These are phyloP conservation scores for Phytophthora capsici DNA, from an alignment of 352 stramenopile genomes.

Conservation along the genomic window DNA sequence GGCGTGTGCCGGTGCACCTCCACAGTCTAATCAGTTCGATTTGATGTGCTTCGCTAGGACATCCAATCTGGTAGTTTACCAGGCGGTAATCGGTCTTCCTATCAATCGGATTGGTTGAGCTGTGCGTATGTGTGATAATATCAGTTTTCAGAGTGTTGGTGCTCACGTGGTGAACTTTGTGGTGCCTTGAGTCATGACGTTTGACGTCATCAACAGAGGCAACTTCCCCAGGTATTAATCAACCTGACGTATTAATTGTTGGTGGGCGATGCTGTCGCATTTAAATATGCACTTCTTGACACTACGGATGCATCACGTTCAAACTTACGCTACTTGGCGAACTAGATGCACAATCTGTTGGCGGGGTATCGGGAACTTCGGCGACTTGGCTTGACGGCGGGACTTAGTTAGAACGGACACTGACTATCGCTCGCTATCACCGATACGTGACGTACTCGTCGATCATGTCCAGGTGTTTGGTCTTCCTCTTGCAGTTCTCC, in stretches of 20 bases:
- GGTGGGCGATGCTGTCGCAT: background rate
- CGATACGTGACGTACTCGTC: slow-evolving; percentile 50
- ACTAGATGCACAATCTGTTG: slow-evolving; percentile 2
- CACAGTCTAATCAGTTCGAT: slow-evolving; percentile 18
- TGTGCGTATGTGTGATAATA: background rate
- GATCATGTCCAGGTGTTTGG: slow-evolving; percentile 50
- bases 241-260: slow-evolving; percentile 1
- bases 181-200: too few relatives aligned
- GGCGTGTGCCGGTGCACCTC: background rate
- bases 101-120: slow-evolving; percentile 13
- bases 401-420: slow-evolving; percentile 12
- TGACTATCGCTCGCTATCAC: slow-evolving; percentile 3
- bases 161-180: background rate
- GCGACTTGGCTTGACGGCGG: slow-evolving; percentile 8
- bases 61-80: slow-evolving; percentile 19
- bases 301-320: slow-evolving; percentile 16
- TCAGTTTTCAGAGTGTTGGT: background rate
- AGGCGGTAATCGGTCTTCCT: background rate
- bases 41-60: slow-evolving; percentile 1
- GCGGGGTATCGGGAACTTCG: slow-evolving; percentile 17
- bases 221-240: background rate
- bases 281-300: slow-evolving; percentile 12
- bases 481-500: slow-evolving; percentile 49
- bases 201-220: background rate
- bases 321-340: slow-evolving; percentile 27